These are phyloP conservation scores for Nitzschia inconspicua DNA, from an alignment of 108 stramenopile genomes.

Conservation along the genomic window DNA sequence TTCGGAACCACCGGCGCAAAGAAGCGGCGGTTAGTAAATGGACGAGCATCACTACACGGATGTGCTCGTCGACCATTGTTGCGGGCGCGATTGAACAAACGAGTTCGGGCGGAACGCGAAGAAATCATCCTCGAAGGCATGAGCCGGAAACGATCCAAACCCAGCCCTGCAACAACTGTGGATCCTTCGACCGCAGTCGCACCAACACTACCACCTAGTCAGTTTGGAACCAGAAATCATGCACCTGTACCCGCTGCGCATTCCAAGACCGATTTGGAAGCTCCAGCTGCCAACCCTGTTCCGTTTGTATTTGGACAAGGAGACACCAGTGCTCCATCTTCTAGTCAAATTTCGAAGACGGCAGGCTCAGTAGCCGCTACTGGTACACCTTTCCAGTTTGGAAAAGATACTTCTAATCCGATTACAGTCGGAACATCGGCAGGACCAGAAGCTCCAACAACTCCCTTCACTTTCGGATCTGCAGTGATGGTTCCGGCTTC, in stretches of 20 bases:
- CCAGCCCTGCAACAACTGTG: background rate
- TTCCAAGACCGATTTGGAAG: background rate
- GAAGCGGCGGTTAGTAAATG: background rate
- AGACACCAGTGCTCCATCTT: background rate
- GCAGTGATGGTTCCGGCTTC: background rate
- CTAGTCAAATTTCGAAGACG: background rate
- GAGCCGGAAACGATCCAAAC: conserved; percentile 14
- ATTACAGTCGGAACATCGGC: background rate
- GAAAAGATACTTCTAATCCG: background rate
- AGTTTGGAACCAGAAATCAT: background rate
- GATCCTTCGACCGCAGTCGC: background rate
- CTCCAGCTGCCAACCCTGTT: background rate
- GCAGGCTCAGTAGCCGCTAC: background rate
- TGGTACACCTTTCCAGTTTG: background rate
- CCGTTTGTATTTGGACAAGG: conserved; percentile 6
- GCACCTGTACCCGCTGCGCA: background rate
- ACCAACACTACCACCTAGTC: background rate
- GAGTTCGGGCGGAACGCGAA: conserved; percentile 17
- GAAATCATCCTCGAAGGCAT: conserved; percentile 3
- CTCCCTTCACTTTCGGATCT: background rate
- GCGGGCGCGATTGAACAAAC: conserved; percentile 2
- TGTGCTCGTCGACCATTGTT: background rate
- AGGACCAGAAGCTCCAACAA: background rate
- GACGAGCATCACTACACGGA: background rate
- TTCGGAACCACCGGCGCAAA: background rate